Conservation (phyloP, 257 asterid species). For the Nicotiana attenuata region DNA sequence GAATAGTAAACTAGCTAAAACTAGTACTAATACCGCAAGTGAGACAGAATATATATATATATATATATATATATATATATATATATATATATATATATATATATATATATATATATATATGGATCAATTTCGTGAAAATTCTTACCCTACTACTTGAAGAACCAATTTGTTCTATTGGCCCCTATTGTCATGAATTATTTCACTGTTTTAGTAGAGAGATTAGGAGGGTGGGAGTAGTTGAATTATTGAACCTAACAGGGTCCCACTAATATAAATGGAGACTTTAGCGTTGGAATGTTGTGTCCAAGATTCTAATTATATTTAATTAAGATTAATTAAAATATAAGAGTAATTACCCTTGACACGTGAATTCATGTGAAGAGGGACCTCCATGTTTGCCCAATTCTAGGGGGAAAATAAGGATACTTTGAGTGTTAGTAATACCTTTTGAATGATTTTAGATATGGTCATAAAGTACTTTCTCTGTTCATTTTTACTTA, state of each 20-base stretch:
- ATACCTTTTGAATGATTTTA: not conserved
- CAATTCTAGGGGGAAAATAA: not conserved
- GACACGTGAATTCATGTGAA: constrained; percentile 68
- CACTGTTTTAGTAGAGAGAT: not conserved
- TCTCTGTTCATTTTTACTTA: too few species aligned
- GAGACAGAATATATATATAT: too few species aligned
- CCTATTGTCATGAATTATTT: not conserved
- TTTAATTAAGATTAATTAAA: constrained; percentile 21
- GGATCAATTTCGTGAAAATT: too few species aligned
- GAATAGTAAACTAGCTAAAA: too few species aligned
- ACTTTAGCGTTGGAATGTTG: constrained; percentile 33
- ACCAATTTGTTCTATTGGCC: constrained; percentile 24
- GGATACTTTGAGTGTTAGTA: not conserved
- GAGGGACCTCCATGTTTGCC: constrained; percentile 44
- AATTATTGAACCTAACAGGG: constrained; percentile 42
- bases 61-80: too few species aligned
- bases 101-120: too few species aligned
- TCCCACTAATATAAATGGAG: constrained; percentile 20
- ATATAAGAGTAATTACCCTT: constrained; percentile 18
- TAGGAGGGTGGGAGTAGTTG: not conserved
- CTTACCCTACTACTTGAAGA: not conserved
- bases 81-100: too few species aligned
- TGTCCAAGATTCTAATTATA: constrained; percentile 24
- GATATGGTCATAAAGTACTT: not conserved
- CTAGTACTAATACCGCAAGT: too few species aligned